Conservation (phyloP, 768 basidiomycete species). For the Mycena latifolia region DNA sequence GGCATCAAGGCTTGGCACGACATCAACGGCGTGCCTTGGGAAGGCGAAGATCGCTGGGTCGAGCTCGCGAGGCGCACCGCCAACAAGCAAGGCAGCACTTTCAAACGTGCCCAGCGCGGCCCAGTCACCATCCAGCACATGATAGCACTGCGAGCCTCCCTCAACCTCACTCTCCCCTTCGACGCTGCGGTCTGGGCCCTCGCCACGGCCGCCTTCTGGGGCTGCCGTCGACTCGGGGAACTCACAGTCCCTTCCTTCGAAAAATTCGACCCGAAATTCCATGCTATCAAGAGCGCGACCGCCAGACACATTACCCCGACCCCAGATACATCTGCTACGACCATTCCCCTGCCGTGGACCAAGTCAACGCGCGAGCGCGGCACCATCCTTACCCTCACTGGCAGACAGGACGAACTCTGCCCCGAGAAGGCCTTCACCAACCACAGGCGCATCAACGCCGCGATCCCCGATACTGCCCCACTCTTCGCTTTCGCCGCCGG, state of each 20-base stretch:
- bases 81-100: constrained; percentile 37
- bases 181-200: constrained; percentile 52
- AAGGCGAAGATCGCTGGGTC: constrained; percentile 43
- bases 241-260: background rate
- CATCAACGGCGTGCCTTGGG: constrained; percentile 50
- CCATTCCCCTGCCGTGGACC: background rate
- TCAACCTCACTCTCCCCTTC: constrained; percentile 39
- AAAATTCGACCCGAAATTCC: background rate
- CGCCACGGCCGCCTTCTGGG: constrained; percentile 50
- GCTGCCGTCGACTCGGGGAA: constrained; percentile 37
- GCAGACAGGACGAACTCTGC: background rate
- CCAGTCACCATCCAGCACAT: constrained; percentile 52
- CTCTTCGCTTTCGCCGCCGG: background rate
- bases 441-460: background rate
- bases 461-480: background rate
- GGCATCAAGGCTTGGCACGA: constrained; percentile 54
- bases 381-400: background rate
- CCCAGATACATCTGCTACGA: background rate
- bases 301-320: background rate
- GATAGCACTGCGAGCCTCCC: constrained; percentile 35
- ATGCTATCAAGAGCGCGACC: background rate
- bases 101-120: constrained; percentile 38
- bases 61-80: constrained; percentile 31
- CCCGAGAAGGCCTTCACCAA: background rate
- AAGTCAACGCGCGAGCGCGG: background rate